Conservation (phyloP, 2,329 filamentous ascomycete genomes). For the Tolypocladium amazonense region DNA sequence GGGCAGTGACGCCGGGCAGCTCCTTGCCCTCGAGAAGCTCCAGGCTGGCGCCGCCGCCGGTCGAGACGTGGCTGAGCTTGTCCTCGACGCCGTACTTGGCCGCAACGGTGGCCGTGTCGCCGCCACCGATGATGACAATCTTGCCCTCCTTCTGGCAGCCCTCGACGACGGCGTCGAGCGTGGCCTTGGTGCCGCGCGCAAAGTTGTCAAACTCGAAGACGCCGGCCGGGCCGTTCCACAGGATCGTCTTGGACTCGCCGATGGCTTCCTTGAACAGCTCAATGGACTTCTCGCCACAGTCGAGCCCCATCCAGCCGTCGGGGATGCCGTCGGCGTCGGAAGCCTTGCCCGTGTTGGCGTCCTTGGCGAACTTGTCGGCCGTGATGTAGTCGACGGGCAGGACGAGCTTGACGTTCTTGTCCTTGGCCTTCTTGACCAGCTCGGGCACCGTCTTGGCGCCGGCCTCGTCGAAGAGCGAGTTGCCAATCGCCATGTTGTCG, state of each 20-base stretch:
- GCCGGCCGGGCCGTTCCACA: conserved; percentile 96
- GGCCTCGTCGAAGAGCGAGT: conserved; percentile 85
- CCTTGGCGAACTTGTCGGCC: conserved; percentile 83
- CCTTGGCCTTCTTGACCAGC: conserved; percentile 91
- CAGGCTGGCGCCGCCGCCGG: conserved; percentile 87
- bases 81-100: conserved; percentile 95
- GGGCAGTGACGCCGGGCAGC: conserved; percentile 81
- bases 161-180: conserved; percentile 76
- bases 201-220: conserved; percentile 98
- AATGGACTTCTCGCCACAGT: conserved; percentile 82
- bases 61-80: conserved; percentile 97
- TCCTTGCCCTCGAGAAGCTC: conserved; percentile 98
- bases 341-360: conserved; percentile 71
- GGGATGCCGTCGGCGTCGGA: conserved; percentile 85
- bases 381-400: conserved; percentile 93
- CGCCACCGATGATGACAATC: conserved; percentile 97
- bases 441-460: conserved; percentile 83
- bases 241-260: conserved; percentile 81
- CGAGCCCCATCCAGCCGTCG: conserved; percentile 96
- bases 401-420: conserved; percentile 90
- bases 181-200: conserved; percentile 82
- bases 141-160: conserved; percentile 68
- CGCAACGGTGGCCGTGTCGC: conserved; percentile 94
- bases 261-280: conserved; percentile 85
- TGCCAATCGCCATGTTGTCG: conserved; percentile 78